A percentile compares a stretch with the other conserved stretches of the same genome.
These are phyloP conservation scores for Salix udensis DNA, from an alignment of 345 rosid species.

Conservation along the genomic window DNA sequence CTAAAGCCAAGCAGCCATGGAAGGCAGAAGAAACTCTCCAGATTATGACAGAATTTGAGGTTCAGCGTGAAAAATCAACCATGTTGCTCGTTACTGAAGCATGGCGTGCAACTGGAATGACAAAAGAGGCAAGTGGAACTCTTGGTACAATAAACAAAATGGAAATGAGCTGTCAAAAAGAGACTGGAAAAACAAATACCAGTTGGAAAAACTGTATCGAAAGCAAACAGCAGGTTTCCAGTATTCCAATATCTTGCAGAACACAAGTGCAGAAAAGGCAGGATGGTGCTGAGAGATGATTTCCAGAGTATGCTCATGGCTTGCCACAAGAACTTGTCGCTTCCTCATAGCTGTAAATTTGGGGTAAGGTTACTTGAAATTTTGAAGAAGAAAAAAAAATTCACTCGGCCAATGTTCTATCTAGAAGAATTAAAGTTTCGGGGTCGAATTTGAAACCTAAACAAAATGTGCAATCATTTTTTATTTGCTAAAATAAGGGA, in stretches of 20 bases:
- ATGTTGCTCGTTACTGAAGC: conserved; percentile 46
- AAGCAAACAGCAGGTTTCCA: no score
- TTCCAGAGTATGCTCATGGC: conserved; percentile 25
- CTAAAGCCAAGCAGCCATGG: conserved; percentile 58
- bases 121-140: conserved; percentile 49
- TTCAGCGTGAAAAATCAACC: conserved; percentile 52
- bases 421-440: no score
- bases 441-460: no score
- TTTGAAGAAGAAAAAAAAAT: no score
- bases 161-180: no score
- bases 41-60: conserved; percentile 49
- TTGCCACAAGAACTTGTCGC: conserved; percentile 34
- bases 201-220: no score
- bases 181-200: no score
- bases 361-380: conserved; percentile 24
- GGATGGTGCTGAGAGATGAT: conserved; percentile 22
- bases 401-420: no score
- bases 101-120: conserved; percentile 48
- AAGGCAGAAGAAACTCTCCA: conserved; percentile 61
- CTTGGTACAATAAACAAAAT: no score
- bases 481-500: no score
- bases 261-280: conserved; percentile 29
- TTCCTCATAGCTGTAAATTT: conserved; percentile 43
- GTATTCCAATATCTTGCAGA: conserved; percentile 31
- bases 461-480: no score